A percentile compares a stretch with the other conserved stretches of the same genome.
Conservation (phyloP, 331 rosid genomes). For the Saraca asoca region DNA sequence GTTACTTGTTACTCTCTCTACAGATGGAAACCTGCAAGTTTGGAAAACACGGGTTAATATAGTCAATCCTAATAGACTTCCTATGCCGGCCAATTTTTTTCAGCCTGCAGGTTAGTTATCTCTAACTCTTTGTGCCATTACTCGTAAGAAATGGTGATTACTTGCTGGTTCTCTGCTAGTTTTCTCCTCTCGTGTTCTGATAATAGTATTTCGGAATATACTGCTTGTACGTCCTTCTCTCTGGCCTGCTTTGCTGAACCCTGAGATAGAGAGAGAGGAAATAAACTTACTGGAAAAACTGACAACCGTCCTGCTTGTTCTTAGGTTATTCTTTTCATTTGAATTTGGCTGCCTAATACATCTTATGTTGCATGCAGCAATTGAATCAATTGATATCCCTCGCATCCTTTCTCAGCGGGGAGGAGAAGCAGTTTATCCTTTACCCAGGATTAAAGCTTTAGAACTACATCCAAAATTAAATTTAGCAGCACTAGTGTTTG, state of each 20-base stretch:
- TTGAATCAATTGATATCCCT: constrained; percentile 92
- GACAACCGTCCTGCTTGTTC: constrained; percentile 20
- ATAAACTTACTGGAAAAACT: constrained; percentile 19
- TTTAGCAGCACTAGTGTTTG: constrained; percentile 82
- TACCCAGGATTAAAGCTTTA: constrained; percentile 75
- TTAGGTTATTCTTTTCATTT: constrained; percentile 18
- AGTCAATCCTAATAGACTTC: constrained; percentile 77
- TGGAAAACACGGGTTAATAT: constrained; percentile 91
- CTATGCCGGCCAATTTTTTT: constrained; percentile 85
- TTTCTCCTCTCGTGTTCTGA: constrained; percentile 23
- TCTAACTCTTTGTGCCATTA: constrained; percentile 30
- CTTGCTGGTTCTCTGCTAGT: constrained; percentile 14
- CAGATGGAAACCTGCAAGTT: constrained; percentile 92
- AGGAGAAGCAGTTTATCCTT: constrained; percentile 94
- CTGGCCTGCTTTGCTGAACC: constrained; percentile 3
- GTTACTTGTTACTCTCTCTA: constrained; percentile 80
- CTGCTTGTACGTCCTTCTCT: constrained; percentile 1
- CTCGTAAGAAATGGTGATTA: constrained; percentile 25
- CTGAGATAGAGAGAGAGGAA: not conserved
- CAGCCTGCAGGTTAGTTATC: constrained; percentile 83
- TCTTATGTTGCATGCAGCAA: constrained; percentile 61
- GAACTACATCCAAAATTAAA: constrained; percentile 89
- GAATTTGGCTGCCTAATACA: constrained; percentile 34
- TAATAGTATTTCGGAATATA: constrained; percentile 1
- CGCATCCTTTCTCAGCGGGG: constrained; percentile 98